Evolutionary conservation across 345 rosid species (phyloP).

Genomic region (Anastatica hierochuntica): DNA sequence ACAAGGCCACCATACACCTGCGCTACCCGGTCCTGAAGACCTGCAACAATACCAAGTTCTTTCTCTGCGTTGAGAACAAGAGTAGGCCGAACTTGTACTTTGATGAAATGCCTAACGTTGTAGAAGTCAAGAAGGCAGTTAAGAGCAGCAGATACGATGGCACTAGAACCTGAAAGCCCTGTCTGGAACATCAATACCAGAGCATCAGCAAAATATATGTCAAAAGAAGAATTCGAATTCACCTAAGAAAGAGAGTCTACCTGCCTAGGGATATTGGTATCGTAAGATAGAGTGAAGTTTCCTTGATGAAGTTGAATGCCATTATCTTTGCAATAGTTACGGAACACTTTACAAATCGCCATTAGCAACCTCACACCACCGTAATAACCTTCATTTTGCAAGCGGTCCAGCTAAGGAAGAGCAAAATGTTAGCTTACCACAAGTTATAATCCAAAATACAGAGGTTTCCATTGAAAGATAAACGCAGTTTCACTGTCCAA

Average conservation of each 20-base stretch:
- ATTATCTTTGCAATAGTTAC: constrained; percentile 45
- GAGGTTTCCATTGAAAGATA: too few species aligned
- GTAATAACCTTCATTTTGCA: constrained; percentile 76
- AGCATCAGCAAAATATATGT: constrained; percentile 1
- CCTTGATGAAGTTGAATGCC: constrained; percentile 36
- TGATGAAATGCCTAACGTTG: constrained; percentile 59
- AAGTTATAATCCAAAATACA: neutral
- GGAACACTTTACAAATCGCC: constrained; percentile 75
- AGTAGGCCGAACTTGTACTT: constrained; percentile 61
- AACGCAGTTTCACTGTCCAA: too few species aligned
- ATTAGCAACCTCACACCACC: constrained; percentile 82
- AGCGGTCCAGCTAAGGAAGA: constrained; percentile 24
- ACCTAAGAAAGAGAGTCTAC: too few species aligned
- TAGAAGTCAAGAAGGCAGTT: constrained; percentile 84
- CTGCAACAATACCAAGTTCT: constrained; percentile 88
- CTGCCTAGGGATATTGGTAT: constrained; percentile 93
- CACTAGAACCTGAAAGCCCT: constrained; percentile 92
- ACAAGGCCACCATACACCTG: constrained; percentile 95
- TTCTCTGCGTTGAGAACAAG: constrained; percentile 65
- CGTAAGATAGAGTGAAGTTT: constrained; percentile 70
- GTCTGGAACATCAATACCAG: constrained; percentile 53
- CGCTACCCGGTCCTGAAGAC: constrained; percentile 92
- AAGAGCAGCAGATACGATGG: constrained; percentile 79
- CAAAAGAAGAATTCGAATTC: too few species aligned
- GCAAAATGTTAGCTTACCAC: neutral